Evolutionary conservation across 169 alveolate genomes (phyloP).

Genomic region (Cryptosporidium viatorum): DNA sequence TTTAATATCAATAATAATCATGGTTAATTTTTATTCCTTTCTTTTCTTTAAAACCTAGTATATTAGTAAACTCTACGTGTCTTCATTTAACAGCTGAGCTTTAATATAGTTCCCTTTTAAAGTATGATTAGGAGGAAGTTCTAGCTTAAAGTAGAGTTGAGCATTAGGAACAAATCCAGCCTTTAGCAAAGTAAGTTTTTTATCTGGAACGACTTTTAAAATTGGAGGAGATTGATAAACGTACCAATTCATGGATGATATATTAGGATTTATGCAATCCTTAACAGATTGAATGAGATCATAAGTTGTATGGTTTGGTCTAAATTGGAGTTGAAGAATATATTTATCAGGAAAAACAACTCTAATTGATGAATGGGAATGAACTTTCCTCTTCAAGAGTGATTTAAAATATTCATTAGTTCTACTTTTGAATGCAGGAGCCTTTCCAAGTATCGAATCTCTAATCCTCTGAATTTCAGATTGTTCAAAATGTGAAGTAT

Average conservation of each 20-base stretch:
- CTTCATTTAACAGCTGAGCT: slow-evolving; percentile 23
- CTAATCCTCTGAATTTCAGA: slow-evolving; percentile 40
- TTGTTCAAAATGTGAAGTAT: not conserved
- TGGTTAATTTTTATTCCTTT: not conserved
- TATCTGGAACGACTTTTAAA: slow-evolving; percentile 28
- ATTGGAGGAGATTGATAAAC: slow-evolving; percentile 71
- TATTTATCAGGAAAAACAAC: slow-evolving; percentile 66
- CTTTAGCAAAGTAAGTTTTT: not conserved
- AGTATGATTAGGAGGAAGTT: slow-evolving; percentile 45
- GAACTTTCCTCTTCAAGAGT: slow-evolving; percentile 16
- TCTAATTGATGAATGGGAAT: slow-evolving; percentile 36
- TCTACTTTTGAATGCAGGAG: slow-evolving; percentile 52
- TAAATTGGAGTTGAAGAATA: slow-evolving; percentile 55
- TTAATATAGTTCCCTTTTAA: slow-evolving; percentile 44
- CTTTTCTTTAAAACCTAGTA: not conserved
- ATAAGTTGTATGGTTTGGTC: slow-evolving; percentile 52
- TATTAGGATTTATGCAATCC: slow-evolving; percentile 50
- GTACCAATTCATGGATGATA: slow-evolving; percentile 37
- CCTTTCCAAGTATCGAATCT: slow-evolving; percentile 31
- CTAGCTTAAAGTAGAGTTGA: slow-evolving; percentile 55
- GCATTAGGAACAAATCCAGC: slow-evolving; percentile 74
- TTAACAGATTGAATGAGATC: slow-evolving; percentile 52
- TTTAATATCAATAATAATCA: not conserved
- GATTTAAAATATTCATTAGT: slow-evolving; percentile 43
- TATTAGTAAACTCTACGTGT: not conserved